Evolutionary conservation across 2,329 filamentous ascomycete genomes (phyloP).

Genomic region (Plectosphaerella plurivora): DNA sequence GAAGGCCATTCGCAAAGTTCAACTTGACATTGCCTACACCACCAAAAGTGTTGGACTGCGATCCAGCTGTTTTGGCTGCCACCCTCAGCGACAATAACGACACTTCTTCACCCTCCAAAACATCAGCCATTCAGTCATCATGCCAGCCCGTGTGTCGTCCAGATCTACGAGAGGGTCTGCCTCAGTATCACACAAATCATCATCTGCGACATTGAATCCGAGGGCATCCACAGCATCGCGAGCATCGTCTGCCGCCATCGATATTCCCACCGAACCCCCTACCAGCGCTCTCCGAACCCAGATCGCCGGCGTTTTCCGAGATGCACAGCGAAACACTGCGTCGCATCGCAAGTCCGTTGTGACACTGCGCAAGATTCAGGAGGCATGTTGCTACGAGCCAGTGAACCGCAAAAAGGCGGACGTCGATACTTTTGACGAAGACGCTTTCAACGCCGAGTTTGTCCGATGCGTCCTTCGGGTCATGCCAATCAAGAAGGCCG

Average conservation of each 20-base stretch:
- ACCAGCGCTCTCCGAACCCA: conserved; percentile 68
- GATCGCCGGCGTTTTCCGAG: conserved; percentile 68
- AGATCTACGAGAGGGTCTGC: conserved; percentile 42
- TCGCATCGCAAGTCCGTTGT: conserved; percentile 87
- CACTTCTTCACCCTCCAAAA: neutral
- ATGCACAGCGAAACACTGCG: conserved; percentile 84
- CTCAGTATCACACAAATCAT: conserved; percentile 33
- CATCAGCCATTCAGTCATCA: conserved; percentile 18
- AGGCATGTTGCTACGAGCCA: conserved; percentile 69
- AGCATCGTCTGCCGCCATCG: conserved; percentile 35
- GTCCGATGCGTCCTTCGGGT: conserved; percentile 76
- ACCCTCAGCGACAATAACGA: neutral
- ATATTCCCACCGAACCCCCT: conserved; percentile 68
- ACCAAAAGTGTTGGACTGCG: too few relatives aligned
- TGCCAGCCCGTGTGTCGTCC: conserved; percentile 46
- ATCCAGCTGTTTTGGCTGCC: too few relatives aligned
- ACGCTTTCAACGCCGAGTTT: conserved; percentile 84
- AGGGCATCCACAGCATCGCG: conserved; percentile 43
- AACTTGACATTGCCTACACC: too few relatives aligned
- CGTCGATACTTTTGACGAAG: conserved; percentile 70
- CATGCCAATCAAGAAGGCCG: conserved; percentile 86
- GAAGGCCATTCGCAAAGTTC: too few relatives aligned
- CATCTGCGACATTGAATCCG: conserved; percentile 28
- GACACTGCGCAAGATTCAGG: conserved; percentile 84
- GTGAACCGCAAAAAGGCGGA: conserved; percentile 45